A percentile compares a stretch with the other conserved stretches of the same genome.
phyloP scores from a whole-genome alignment of 192 early-diverging fungal genomes.

The Umbelopsis sp. region DNA sequence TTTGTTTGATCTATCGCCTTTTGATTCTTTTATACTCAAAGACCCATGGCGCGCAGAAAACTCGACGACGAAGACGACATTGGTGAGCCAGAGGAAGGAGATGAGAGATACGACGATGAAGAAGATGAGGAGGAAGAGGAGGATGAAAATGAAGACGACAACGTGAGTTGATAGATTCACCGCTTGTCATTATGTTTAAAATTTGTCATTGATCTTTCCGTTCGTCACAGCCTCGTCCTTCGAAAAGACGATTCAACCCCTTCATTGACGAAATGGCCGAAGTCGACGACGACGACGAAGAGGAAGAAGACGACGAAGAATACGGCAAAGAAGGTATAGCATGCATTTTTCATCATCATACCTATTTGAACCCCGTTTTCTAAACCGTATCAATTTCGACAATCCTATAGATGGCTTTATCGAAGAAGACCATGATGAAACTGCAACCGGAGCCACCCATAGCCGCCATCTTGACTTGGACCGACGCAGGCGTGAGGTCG shows the following conservation, averaged over 20 bases:
- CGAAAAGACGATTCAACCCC: conserved; percentile 46
- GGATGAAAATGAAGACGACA: conserved; percentile 52
- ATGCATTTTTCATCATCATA: conserved; percentile 2
- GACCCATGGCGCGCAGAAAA: conserved; percentile 26
- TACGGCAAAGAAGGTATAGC: conserved; percentile 53
- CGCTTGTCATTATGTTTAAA: conserved; percentile 24
- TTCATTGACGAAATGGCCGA: conserved; percentile 70
- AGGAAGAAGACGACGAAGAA: conserved; percentile 71
- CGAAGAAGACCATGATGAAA: conserved; percentile 70
- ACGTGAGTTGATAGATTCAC: conserved; percentile 27
- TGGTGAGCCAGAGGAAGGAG: conserved; percentile 31
- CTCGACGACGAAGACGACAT: conserved; percentile 23
- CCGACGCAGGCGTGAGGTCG: conserved; percentile 60
- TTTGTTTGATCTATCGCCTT: neutral
- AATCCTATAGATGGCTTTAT: conserved; percentile 63
- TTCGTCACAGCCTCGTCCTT: conserved; percentile 46
- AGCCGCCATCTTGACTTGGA: conserved; percentile 75
- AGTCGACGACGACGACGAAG: conserved; percentile 72
- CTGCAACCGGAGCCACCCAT: conserved; percentile 61
- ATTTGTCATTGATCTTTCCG: neutral
- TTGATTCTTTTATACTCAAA: neutral
- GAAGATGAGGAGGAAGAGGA: conserved; percentile 58
- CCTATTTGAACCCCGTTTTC: neutral
- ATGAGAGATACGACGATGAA: conserved; percentile 51
- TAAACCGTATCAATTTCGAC: neutral